Evolutionary conservation across 345 rosid genomes (phyloP).

Genomic region (thale cress (Arabidopsis thaliana)): DNA sequence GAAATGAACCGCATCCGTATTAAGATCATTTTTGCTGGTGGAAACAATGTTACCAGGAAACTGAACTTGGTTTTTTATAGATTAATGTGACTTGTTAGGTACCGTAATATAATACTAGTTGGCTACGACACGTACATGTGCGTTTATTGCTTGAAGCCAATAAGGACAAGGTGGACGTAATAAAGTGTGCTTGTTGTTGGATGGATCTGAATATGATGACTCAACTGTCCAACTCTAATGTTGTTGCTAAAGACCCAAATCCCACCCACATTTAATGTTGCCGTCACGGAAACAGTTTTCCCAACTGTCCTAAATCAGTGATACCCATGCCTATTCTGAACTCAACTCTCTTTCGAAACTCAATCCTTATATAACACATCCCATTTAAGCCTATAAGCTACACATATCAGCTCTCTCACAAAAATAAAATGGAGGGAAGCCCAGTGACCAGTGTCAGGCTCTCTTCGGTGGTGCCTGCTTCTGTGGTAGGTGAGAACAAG

Average conservation of each 20-base stretch:
- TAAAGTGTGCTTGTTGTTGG: slow-evolving; percentile 35
- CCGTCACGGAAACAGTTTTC: slow-evolving; percentile 21
- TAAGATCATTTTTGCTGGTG: background rate
- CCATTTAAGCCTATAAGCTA: background rate
- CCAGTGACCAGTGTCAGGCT: slow-evolving; percentile 49
- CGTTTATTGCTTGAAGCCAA: slow-evolving; percentile 2
- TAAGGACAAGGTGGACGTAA: slow-evolving; percentile 25
- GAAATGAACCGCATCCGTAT: background rate
- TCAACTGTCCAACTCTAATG: background rate
- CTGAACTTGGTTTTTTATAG: background rate
- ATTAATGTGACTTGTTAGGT: background rate
- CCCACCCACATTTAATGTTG: slow-evolving; percentile 3
- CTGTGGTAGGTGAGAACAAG: slow-evolving; percentile 50
- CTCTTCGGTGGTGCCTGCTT: slow-evolving; percentile 70
- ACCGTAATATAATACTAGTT: background rate
- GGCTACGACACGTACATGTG: background rate
- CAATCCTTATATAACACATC: slow-evolving; percentile 22
- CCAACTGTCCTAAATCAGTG: slow-evolving; percentile 15
- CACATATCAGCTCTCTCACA: background rate
- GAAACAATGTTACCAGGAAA: background rate
- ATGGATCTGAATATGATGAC: slow-evolving; percentile 24
- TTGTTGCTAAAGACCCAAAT: background rate
- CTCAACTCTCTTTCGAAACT: background rate
- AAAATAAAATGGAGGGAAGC: slow-evolving; percentile 23
- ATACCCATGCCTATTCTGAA: background rate